These are phyloP conservation scores for Candida pseudoglaebosa DNA, from an alignment of 805 yeast genomes.

Conservation along the genomic window DNA sequence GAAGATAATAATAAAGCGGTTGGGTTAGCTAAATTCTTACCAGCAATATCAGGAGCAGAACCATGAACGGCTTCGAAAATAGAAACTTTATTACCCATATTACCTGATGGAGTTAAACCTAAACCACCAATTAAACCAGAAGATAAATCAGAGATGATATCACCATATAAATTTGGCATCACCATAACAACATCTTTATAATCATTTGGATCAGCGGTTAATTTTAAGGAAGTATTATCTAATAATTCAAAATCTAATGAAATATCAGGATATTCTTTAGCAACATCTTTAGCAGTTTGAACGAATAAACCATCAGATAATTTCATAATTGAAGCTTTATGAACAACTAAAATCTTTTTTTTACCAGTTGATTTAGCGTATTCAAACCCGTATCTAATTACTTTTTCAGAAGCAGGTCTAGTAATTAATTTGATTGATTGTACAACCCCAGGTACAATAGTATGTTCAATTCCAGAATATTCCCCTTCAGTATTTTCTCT, in stretches of 20 bases:
- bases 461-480: conserved; percentile 98
- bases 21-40: conserved; percentile 98
- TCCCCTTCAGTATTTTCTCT: conserved; percentile 99
- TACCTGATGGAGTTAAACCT: conserved; percentile 98
- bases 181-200: conserved; percentile 91
- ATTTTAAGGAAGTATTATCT: conserved; percentile 90
- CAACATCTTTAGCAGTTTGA: conserved; percentile 83
- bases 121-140: conserved; percentile 98
- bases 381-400: conserved; percentile 94
- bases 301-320: conserved; percentile 96
- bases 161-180: conserved; percentile 99
- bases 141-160: conserved; percentile 95
- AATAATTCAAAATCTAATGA: conserved; percentile 80
- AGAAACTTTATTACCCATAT: conserved; percentile 97
- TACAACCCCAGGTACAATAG: conserved; percentile 96
- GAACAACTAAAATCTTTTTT: conserved; percentile 89
- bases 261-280: conserved; percentile 89
- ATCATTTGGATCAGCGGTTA: conserved; percentile 83
- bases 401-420: conserved; percentile 93
- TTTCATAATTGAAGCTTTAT: conserved; percentile 98
- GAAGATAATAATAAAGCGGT: conserved; percentile 94
- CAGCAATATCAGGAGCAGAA: conserved; percentile 99
- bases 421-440: conserved; percentile 97
- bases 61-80: conserved; percentile 99
- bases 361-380: conserved; percentile 86